Conservation (phyloP, 495 filamentous ascomycete genomes). For the Neurospora terricola region DNA sequence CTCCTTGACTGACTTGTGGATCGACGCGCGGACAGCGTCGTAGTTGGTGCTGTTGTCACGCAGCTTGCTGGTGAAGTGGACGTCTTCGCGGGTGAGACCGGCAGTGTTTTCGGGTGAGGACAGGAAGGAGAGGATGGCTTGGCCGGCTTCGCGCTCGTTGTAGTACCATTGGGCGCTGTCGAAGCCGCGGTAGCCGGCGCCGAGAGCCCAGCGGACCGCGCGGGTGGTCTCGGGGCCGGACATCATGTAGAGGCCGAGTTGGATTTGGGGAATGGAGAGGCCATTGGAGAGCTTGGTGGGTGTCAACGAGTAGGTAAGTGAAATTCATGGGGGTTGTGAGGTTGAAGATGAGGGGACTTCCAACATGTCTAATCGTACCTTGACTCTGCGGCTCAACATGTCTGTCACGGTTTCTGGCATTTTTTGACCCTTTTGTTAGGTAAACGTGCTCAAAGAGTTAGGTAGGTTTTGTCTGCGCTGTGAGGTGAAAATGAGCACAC, state of each 20-base stretch:
- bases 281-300: conserved; percentile 43
- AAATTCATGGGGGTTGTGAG: not conserved
- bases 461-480: not conserved
- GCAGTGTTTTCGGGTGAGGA: conserved; percentile 26
- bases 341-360: not conserved
- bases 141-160: conserved; percentile 52
- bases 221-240: conserved; percentile 36
- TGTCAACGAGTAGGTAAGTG: not conserved
- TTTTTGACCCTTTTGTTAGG: not conserved
- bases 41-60: conserved; percentile 45
- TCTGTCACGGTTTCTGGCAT: not conserved
- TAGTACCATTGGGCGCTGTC: conserved; percentile 57
- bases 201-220: conserved; percentile 42
- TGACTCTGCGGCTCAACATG: conserved; percentile 2
- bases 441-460: not conserved
- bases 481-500: not conserved
- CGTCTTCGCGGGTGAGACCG: conserved; percentile 43
- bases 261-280: conserved; percentile 51
- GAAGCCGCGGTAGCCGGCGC: conserved; percentile 36
- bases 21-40: conserved; percentile 43
- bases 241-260: conserved; percentile 58
- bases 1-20: conserved; percentile 43
- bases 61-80: conserved; percentile 63
- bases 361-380: not conserved
- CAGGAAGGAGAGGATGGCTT: conserved; percentile 44